Base-by-base conservation (phyloP, 2,329 filamentous ascomycete genomes). In the Neopestalotiopsis sp. region DNA sequence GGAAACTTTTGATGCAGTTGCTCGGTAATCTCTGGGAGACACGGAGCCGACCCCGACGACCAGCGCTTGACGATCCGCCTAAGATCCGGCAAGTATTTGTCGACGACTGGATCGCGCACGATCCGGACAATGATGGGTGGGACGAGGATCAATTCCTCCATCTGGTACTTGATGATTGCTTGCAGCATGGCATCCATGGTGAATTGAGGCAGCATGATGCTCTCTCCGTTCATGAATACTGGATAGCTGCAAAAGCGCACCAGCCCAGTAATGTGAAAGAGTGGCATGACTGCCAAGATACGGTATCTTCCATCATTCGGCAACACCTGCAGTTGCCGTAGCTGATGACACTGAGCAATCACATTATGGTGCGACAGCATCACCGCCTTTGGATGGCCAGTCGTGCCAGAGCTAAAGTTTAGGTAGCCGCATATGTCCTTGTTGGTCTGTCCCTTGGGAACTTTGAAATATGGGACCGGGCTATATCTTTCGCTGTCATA, bases 1-100 rank as follows among this genome's bases (percentile, higher is more conserved):
- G 88, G 89, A 73, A 90, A 91, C 62, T 83, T 84, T 70, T 82
- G 81, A 68, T 87, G 78, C 12, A 91, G 79, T 30, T 84, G 81
- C 24, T 85, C 82, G 17, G 90, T 81, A 66, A 91, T 85, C 73
- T 91, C 85, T 5, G 81, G 79, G 3, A 81, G 82, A 9, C 89
- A 77, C 0, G 89, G 89, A 0, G 89, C 89, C 0, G 89, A 89
- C 5, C 89, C 89, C 0, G 85, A 88, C 0, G 84, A 86, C 75
- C 90, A 89, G 0, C 86, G 82, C 24, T 80, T 81, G 1, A 91
- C 77, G 71, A 69, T 61, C 2, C 58, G 58, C 17, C 68, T 34
- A 40, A 69, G 34, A n/a, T 64, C 57, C 14, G 59, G 32, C 49
- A 69, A 49, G 30, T 69, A 69, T n/a, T 59, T 65, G 20, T 70